Evolutionary conservation across 805 yeast genomes (phyloP).

Genomic region (Kodamaea sagamina): DNA sequence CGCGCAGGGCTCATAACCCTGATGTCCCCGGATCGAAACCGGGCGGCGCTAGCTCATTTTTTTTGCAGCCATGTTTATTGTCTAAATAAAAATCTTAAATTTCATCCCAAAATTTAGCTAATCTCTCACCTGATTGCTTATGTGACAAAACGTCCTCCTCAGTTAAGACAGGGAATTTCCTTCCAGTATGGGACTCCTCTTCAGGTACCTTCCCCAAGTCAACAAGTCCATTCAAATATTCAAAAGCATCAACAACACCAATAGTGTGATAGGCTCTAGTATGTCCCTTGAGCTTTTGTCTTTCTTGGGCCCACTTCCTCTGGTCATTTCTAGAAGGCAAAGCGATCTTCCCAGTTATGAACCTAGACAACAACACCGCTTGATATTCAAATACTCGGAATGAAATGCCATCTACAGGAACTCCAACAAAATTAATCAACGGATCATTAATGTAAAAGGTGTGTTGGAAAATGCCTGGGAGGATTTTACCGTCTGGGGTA

Average conservation of each 20-base stretch:
- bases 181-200: slow-evolving; percentile 18
- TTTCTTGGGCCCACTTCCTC: slow-evolving; percentile 41
- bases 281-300: slow-evolving; percentile 44
- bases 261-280: slow-evolving; percentile 45
- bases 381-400: slow-evolving; percentile 64
- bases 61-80: slow-evolving; percentile 1
- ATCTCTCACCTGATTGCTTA: slow-evolving; percentile 18
- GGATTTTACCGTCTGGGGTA: slow-evolving; percentile 26
- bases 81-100: slow-evolving; percentile 7
- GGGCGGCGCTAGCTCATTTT: slow-evolving; percentile 21
- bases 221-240: slow-evolving; percentile 17
- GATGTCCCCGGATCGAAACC: slow-evolving; percentile 97
- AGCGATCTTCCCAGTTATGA: slow-evolving; percentile 54
- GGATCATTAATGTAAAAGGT: slow-evolving; percentile 60
- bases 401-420: slow-evolving; percentile 63
- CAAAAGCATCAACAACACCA: slow-evolving; percentile 21
- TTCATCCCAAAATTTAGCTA: slow-evolving; percentile 26
- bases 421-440: slow-evolving; percentile 61
- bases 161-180: slow-evolving; percentile 25
- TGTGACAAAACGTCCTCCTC: slow-evolving; percentile 19
- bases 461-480: slow-evolving; percentile 57
- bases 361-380: slow-evolving; percentile 63
- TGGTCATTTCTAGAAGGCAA: slow-evolving; percentile 54
- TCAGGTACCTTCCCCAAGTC: slow-evolving; percentile 21
- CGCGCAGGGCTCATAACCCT: slow-evolving; percentile 99